A percentile compares a stretch with the other conserved stretches of the same genome.
Conservation (phyloP, 2,329 filamentous ascomycete genomes). For the Botrytis cinerea region DNA sequence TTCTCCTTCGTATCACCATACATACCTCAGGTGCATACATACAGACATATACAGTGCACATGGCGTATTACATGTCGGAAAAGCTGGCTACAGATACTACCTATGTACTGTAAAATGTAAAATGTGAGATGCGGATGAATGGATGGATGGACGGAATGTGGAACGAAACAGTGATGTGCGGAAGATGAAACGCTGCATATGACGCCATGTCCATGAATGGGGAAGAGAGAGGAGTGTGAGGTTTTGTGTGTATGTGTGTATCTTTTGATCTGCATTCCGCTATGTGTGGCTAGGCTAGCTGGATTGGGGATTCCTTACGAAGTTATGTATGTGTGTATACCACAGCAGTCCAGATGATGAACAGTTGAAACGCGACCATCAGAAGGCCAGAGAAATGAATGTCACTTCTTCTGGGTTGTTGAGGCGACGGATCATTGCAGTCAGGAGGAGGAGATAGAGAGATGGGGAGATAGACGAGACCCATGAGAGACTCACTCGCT, state of each 20-base stretch:
- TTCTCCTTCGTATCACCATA: not conserved
- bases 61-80: not conserved
- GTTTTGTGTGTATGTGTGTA: not conserved
- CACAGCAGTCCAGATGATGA: not conserved
- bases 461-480: not conserved
- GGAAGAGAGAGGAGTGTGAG: not conserved
- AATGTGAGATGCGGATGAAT: not conserved
- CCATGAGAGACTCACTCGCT: not conserved
- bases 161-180: not conserved
- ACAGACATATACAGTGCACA: not conserved
- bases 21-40: not conserved
- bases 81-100: not conserved
- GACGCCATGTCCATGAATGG: not conserved
- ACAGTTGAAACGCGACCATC: not conserved
- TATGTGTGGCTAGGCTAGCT: not conserved
- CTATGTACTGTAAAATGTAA: not conserved
- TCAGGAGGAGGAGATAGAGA: not conserved
- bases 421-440: not conserved
- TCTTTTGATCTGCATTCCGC: not conserved
- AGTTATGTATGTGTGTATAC: not conserved
- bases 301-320: not conserved
- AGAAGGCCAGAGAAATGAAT: not conserved
- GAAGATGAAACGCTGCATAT: not conserved
- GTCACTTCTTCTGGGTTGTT: not conserved
- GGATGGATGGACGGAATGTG: not conserved